Evolutionary conservation across 1,139 yeast species (phyloP), one percentile per base, ranked within the genome.

Genomic region (Hemisphaericaspora subhashii): DNA sequence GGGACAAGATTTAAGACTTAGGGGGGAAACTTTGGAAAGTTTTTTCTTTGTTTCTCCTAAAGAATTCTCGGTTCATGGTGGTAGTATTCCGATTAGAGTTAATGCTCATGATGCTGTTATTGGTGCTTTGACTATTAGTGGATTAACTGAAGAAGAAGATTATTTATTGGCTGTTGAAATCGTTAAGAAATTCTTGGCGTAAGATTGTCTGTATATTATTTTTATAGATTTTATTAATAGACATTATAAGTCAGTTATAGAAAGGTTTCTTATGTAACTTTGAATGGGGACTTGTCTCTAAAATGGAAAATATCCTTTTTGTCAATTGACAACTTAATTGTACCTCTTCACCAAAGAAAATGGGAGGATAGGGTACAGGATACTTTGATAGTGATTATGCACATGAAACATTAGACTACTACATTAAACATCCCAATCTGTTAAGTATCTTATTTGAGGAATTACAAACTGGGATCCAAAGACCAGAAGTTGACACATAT

Each of bases 31-130:
- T 1, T 43, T 69, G 10, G 70, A 64, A 37, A 68, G 68, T 14
- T 72, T 70, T n/a, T 64, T 67, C 43, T 72, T 63, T 46, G 53
- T 69, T 25, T 62, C 70, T 17, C 63, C 72, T 14, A 45, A 50
- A 20, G 81, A 78, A n/a, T 80, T 67, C 50, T 80, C 84, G 9
- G 58, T 69, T 36, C 85, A 79, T 48, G 87, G 86, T 9, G 86
- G 86, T 32, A 77, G 79, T 38, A 72, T 80, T 38, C 85, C 86
- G 2, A 59, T 81, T 35, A 66, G 72, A 36, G 62, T 77, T 13
- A 55, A 58, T 10, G 65, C 66, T 20, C 54, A 63, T 28, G 80
- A 72, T 46, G 68, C 71, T 15, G 62, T 78, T 20, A 64, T 77
- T 27, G 87, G 75, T 2, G 73, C 79, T 3, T 62, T 79, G 35